These are phyloP conservation scores for Lycium ferocissimum DNA, from an alignment of 257 asterid genomes.

Conservation along the genomic window DNA sequence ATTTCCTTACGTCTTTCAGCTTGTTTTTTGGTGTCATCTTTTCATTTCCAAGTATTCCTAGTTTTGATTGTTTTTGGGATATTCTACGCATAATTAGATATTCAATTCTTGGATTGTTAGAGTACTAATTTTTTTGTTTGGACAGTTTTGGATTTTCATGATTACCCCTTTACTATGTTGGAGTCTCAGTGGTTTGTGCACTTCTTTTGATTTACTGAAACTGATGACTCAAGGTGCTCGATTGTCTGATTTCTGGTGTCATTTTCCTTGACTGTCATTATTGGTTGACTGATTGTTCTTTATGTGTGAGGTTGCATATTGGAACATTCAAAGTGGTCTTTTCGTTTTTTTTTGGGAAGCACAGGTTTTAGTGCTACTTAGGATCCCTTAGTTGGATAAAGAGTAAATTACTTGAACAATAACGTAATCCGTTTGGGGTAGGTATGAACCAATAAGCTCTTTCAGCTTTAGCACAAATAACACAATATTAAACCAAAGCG, in stretches of 20 bases:
- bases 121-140: neutral
- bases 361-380: neutral
- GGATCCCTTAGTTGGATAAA: neutral
- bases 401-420: neutral
- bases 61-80: neutral
- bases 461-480: neutral
- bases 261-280: neutral
- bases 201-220: neutral
- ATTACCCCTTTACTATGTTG: neutral
- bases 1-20: neutral
- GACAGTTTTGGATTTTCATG: neutral
- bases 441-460: slow-evolving; percentile 6
- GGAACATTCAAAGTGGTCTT: neutral
- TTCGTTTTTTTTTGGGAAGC: neutral
- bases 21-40: neutral
- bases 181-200: neutral
- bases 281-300: neutral
- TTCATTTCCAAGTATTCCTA: neutral
- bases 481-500: neutral
- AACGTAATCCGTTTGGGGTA: neutral
- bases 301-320: neutral
- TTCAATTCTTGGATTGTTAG: neutral
- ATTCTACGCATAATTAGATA: neutral
- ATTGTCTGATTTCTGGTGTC: neutral
- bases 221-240: neutral